Evolutionary conservation across 2,329 filamentous ascomycete species (phyloP), one percentile per base, ranked within the genome.

Genomic region (Trichoderma lentiforme): DNA sequence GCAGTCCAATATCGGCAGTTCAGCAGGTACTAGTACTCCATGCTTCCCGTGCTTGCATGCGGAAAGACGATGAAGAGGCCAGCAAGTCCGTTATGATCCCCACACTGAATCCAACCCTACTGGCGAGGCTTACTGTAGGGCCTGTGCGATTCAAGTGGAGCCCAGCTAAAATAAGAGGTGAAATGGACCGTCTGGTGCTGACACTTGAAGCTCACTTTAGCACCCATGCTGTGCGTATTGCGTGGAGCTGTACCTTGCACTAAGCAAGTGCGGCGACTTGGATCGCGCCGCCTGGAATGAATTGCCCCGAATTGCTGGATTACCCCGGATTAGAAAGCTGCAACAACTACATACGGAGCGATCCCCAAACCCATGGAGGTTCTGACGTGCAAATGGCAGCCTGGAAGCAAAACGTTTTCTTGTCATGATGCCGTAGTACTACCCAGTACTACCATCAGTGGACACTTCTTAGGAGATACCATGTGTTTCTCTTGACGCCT

Each of bases 21-120:
- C 24, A 70, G 28, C 39, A 70, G 30, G 39, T 70, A 61, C 67
- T 28, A 56, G 51, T 56, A 21, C 36, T 70, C 67, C 66, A 43
- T 53, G 28, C 39, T 61, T 70, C 66, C 66, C 66, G 66, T 14
- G 36, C 24, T 34, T 69, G 66, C 66, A 51, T 61, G 39, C 39
- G 18, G n/a, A 34, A 28, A 24, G 56, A 18, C 18, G 53, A 69
- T 24, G 56, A 70, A 70, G 67, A 61, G 67, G 67, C 67, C 67
- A 70, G 57, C 61, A 21, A 70, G 57, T 70, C 43, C 30, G 15
- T 62, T 53, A 15, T 21, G 57, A 47, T 58, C 57, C 66, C 67
- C 67, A 70, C 67, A 70, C 39, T 58, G 28, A 21, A 51, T 51
- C 67, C 67, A n/a, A 70, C 65, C 18, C 36, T 32, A 53, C 18